A percentile compares a stretch with the other conserved stretches of the same genome.
phyloP scores from a whole-genome alignment of 495 filamentous ascomycete genomes.

The Aspergillus egyptiacus region DNA sequence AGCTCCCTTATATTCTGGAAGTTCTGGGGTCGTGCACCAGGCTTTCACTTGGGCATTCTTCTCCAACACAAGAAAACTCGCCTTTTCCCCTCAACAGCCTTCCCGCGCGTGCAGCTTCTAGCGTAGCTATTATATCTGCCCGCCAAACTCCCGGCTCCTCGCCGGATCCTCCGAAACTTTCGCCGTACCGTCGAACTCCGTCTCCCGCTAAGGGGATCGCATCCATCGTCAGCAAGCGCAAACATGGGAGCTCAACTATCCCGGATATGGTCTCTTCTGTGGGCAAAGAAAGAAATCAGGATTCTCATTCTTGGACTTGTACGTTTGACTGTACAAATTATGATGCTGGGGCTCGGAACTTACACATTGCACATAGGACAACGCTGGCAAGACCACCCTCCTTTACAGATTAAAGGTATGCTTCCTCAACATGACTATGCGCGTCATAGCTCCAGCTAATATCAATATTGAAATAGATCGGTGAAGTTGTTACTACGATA shows the following conservation, averaged over 20 bases:
- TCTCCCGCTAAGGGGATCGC: conserved; percentile 3
- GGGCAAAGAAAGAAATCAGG: conserved; percentile 93
- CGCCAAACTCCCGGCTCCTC: background rate
- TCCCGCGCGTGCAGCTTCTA: background rate
- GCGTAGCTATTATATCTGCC: background rate
- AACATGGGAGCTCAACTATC: conserved; percentile 78
- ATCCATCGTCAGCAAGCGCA: conserved; percentile 12
- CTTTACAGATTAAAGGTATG: conserved; percentile 91
- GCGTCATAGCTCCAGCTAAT: conserved; percentile 15
- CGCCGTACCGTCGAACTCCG: conserved; percentile 3
- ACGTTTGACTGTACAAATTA: conserved; percentile 25
- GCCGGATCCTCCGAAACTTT: background rate
- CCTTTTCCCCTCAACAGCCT: background rate
- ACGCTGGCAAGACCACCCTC: conserved; percentile 95
- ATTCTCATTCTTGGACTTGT: conserved; percentile 95
- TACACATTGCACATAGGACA: conserved; percentile 60
- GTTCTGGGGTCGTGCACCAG: conserved; percentile 3
- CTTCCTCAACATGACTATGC: background rate
- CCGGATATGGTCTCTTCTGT: conserved; percentile 68
- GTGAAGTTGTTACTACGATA: conserved; percentile 97
- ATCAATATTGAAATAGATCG: conserved; percentile 59
- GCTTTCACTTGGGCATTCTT: conserved; percentile 1
- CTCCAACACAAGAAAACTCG: background rate
- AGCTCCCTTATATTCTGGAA: conserved; percentile 13
- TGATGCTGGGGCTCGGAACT: conserved; percentile 2